These are phyloP conservation scores for Melastoma candidum DNA, from an alignment of 441 rosid genomes.

Conservation along the genomic window DNA sequence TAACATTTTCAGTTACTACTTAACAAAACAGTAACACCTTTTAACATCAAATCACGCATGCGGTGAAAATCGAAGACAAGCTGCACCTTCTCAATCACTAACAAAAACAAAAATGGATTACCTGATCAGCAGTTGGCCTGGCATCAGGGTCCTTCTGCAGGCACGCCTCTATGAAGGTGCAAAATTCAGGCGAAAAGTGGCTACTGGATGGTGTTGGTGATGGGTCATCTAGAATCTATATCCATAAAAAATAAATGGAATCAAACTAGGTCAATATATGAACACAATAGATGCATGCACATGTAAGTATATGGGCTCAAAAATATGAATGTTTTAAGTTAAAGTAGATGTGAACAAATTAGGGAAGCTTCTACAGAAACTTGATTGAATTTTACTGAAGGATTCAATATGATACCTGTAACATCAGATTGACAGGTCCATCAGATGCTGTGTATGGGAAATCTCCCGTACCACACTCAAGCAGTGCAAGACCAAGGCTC, in stretches of 20 bases:
- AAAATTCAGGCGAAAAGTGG: constrained; percentile 79
- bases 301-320: not conserved
- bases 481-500: constrained; percentile 94
- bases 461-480: constrained; percentile 96
- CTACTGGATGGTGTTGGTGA: constrained; percentile 77
- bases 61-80: too few relatives aligned
- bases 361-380: constrained; percentile 2
- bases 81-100: too few relatives aligned
- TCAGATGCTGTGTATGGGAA: constrained; percentile 79
- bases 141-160: constrained; percentile 75
- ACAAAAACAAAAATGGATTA: constrained; percentile 13
- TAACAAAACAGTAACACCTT: too few relatives aligned
- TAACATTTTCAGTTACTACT: too few relatives aligned
- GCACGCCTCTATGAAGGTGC: constrained; percentile 81
- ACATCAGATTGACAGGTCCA: constrained; percentile 92
- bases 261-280: not conserved
- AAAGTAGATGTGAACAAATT: too few relatives aligned
- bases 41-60: too few relatives aligned
- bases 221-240: constrained; percentile 88
- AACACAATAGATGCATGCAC: not conserved
- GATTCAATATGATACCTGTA: constrained; percentile 47
- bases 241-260: constrained; percentile 10
- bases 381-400: not conserved
- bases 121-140: constrained; percentile 94
- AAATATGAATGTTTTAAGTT: too few relatives aligned